Evolutionary conservation across 2,329 filamentous ascomycete genomes (phyloP), one percentile per base, ranked within the genome.

Genomic region (Dothistroma pini): DNA sequence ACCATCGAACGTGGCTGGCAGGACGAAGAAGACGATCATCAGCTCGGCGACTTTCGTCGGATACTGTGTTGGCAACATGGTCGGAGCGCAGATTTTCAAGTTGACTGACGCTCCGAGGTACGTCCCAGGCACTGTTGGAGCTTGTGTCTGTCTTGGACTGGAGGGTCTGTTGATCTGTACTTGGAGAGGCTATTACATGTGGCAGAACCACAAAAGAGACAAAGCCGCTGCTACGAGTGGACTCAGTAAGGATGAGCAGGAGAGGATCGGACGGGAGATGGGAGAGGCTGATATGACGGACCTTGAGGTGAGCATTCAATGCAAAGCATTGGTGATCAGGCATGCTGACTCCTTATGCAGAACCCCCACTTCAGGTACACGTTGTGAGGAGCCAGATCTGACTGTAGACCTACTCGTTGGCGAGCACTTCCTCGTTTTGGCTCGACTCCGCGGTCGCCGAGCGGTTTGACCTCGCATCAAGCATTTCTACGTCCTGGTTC

Each of bases 281-380:
- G 88, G 89, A 22, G 82, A 83, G n/a, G 86, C 87, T 2, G 88
- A 90, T 69, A 89, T 87, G 65, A 90, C 78, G 7, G 87, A 89
- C 73, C 87, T 90, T 57, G 59, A 44, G 34, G 34, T 38, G 34
- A 38, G 34, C 9, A 38, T 16, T 34, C 10, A 38, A 11, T 38
- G 34, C 14, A 16, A 11, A 11, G 34, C 34, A 38, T 38, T 16
- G 34, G 34, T 16, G 34, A 7, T 29, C 3, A 38, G 34, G 4
- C 3, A 3, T 38, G 14, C 34, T 38, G 34, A 38, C 34, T 11
- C 14, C 34, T 38, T 38, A 2, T 52, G 21, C n/a, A 70, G 62
- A 72, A 72, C 25, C 68, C 68, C 11, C 66, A 71, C 41, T 70
- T 71, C 41, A 61, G 68, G 11, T 72, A 71, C 49, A 68, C 68